Conservation (phyloP, 2,329 filamentous ascomycete species). For the Teratosphaeria gauchensis region DNA sequence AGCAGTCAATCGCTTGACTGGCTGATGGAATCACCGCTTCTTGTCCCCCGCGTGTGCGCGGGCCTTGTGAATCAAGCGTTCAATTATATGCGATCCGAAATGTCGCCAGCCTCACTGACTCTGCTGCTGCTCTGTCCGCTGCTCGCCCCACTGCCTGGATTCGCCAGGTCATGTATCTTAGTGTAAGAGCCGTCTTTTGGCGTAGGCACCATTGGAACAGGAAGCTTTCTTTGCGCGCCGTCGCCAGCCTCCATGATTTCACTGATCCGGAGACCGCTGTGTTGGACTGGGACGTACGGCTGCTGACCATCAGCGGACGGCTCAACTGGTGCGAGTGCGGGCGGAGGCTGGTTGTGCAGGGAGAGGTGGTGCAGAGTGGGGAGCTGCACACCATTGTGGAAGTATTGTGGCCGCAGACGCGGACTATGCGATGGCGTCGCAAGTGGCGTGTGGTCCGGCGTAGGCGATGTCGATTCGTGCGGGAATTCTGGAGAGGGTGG, state of each 20-base stretch:
- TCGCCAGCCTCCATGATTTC: constrained; percentile 90
- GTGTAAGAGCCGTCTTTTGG: constrained; percentile 22
- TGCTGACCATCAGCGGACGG: constrained; percentile 51
- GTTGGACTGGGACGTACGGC: constrained; percentile 46
- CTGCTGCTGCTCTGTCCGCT: constrained; percentile 41
- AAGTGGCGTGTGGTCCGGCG: constrained; percentile 95
- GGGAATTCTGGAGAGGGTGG: constrained; percentile 95
- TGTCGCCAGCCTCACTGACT: constrained; percentile 23
- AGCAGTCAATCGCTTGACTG: too few species aligned
- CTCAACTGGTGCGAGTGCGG: constrained; percentile 63
- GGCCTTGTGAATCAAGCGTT: background rate
- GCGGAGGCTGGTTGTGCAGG: constrained; percentile 46
- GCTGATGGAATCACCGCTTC: too few species aligned
- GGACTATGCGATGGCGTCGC: constrained; percentile 93
- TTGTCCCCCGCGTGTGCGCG: background rate
- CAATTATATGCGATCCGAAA: background rate
- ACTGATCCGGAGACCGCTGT: constrained; percentile 67
- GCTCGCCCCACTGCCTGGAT: constrained; percentile 58
- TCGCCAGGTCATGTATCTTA: constrained; percentile 76
- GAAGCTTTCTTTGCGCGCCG: constrained; percentile 79
- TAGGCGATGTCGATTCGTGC: constrained; percentile 89
- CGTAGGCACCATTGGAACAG: constrained; percentile 71
- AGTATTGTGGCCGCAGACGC: constrained; percentile 67
- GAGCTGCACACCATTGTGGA: constrained; percentile 63
- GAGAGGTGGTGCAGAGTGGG: constrained; percentile 72